A percentile compares a stretch with the other conserved stretches of the same genome.
phyloP scores from a whole-genome alignment of 139 green algal species.

The Chlamydomonas sphaeroides region DNA sequence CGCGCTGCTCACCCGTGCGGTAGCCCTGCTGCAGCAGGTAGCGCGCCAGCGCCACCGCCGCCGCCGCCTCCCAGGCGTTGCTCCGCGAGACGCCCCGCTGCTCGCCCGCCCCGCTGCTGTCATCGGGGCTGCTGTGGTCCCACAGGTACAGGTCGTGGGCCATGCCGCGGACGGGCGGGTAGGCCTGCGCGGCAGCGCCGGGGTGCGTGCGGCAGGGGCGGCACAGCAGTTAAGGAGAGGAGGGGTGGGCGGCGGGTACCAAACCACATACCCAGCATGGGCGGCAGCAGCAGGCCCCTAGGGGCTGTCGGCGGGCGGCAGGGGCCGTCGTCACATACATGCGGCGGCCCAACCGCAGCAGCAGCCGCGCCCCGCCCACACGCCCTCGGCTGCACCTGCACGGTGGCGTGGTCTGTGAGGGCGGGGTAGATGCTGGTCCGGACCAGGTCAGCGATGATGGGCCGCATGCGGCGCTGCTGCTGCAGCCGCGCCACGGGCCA shows the following conservation, averaged over 20 bases:
- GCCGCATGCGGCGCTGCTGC: constrained; percentile 76
- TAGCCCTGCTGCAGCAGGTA: constrained; percentile 49
- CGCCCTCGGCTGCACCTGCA: not conserved
- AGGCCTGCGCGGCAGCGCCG: not conserved
- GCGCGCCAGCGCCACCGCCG: constrained; percentile 57
- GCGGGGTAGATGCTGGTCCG: constrained; percentile 51
- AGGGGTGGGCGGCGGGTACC: too few species aligned
- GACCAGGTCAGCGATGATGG: constrained; percentile 40
- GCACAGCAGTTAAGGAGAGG: too few species aligned
- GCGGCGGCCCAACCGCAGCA: too few species aligned
- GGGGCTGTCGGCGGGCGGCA: too few species aligned
- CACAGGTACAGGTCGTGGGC: constrained; percentile 64
- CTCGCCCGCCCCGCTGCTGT: constrained; percentile 49
- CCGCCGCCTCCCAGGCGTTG: constrained; percentile 67
- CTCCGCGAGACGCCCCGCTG: not conserved
- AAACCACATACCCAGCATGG: too few species aligned
- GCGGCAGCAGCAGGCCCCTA: too few species aligned
- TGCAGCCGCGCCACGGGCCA: constrained; percentile 55
- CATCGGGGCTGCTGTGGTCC: constrained; percentile 66
- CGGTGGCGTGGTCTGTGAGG: constrained; percentile 54
- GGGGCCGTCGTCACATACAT: too few species aligned
- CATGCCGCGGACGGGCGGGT: constrained; percentile 65
- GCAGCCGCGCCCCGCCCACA: too few species aligned
- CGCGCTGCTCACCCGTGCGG: not conserved
- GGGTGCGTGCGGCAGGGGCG: too few species aligned